Evolutionary conservation across 768 basidiomycete species (phyloP).

Genomic region (Suillus lakei): DNA sequence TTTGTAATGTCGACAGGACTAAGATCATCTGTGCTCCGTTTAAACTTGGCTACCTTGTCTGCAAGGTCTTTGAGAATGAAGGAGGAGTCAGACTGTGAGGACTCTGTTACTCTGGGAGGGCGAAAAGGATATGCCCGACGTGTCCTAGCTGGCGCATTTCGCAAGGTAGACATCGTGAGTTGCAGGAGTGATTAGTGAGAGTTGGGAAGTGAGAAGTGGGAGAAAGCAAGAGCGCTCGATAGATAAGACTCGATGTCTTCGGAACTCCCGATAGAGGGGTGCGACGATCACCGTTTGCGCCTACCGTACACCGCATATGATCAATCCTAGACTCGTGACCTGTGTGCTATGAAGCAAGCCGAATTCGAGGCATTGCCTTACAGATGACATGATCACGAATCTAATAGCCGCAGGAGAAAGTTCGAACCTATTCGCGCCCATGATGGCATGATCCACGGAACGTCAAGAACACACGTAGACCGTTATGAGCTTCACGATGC

Average conservation of each 20-base stretch:
- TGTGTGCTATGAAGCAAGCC: background rate
- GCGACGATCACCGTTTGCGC: slow-evolving; percentile 1
- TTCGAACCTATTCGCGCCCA: background rate
- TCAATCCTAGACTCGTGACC: background rate
- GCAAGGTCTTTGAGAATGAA: slow-evolving; percentile 31
- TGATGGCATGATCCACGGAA: too few relatives aligned
- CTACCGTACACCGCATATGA: background rate
- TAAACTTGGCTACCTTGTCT: slow-evolving; percentile 22
- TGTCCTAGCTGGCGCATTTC: background rate
- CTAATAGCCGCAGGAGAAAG: background rate
- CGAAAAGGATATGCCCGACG: background rate
- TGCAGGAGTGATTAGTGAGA: too few relatives aligned
- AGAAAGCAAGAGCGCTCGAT: background rate
- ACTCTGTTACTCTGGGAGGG: background rate
- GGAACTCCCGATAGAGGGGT: background rate
- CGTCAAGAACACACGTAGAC: background rate
- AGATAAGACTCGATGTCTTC: background rate
- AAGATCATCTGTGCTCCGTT: slow-evolving; percentile 11
- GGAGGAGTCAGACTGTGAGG: background rate
- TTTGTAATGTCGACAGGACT: slow-evolving; percentile 39
- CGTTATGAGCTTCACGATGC: background rate
- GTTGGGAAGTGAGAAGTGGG: background rate
- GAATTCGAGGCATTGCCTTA: background rate
- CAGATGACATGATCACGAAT: background rate
- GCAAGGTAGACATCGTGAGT: background rate